Percentiles rank a stretch among this genome's conserved stretches.
Conservation (phyloP, 1,139 yeast species). For the Hansenula sp. region DNA sequence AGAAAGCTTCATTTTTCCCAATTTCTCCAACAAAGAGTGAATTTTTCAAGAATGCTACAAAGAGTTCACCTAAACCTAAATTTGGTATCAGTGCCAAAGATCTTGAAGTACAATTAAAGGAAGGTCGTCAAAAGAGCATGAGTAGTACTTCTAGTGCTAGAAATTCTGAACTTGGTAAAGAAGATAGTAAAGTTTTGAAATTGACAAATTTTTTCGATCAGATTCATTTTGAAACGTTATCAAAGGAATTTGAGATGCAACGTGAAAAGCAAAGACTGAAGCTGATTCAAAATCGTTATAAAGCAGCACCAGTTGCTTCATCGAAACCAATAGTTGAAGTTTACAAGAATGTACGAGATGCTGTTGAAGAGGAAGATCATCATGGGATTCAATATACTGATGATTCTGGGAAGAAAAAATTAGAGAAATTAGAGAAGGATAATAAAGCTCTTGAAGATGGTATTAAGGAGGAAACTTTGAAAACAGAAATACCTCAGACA, state of each 20-base stretch:
- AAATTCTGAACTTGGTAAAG: conserved; percentile 13
- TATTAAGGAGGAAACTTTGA: conserved; percentile 12
- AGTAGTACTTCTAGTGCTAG: conserved; percentile 14
- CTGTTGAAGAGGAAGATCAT: conserved; percentile 51
- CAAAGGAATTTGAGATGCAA: conserved; percentile 82
- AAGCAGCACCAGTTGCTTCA: conserved; percentile 71
- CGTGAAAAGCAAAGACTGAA: conserved; percentile 75
- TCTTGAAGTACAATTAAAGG: conserved; percentile 24
- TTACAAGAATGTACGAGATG: conserved; percentile 85
- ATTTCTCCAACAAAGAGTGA: background rate
- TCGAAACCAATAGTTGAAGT: conserved; percentile 90
- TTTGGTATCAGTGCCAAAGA: conserved; percentile 23
- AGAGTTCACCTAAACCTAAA: conserved; percentile 10
- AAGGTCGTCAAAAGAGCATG: conserved; percentile 21
- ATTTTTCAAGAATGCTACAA: background rate
- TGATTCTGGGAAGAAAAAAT: conserved; percentile 10
- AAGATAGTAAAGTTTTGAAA: conserved; percentile 49
- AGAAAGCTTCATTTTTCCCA: background rate
- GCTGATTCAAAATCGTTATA: conserved; percentile 55
- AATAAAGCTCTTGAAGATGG: conserved; percentile 16
- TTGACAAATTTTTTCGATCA: conserved; percentile 68
- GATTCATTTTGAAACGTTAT: conserved; percentile 75
- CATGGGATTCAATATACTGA: conserved; percentile 10
- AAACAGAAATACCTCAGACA: conserved; percentile 32
- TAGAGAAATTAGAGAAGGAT: conserved; percentile 7